phyloP scores from a whole-genome alignment of 2,329 filamentous ascomycete genomes.

The Metarhizium album region DNA sequence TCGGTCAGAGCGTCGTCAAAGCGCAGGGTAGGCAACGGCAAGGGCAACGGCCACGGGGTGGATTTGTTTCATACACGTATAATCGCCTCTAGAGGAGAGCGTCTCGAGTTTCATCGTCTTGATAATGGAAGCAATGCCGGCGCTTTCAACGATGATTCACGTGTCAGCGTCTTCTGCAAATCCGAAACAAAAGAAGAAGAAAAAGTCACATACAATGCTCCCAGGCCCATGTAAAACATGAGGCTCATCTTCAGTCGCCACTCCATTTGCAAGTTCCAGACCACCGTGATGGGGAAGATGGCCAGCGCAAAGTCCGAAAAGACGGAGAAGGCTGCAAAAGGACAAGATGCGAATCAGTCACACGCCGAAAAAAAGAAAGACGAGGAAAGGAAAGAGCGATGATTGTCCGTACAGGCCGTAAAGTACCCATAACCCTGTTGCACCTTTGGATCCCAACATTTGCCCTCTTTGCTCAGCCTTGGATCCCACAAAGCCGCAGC shows the following conservation, averaged over 20 bases:
- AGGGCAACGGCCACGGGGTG: too few relatives aligned
- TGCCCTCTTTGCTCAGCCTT: background rate
- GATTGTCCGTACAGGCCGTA: background rate
- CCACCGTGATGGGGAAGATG: background rate
- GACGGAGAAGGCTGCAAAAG: background rate
- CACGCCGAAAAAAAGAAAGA: background rate
- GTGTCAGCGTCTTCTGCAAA: background rate
- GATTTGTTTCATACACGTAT: background rate
- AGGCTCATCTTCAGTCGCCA: background rate
- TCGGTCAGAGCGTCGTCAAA: background rate
- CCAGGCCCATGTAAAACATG: background rate
- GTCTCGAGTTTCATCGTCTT: background rate
- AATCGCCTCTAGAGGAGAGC: background rate
- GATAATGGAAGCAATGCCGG: background rate
- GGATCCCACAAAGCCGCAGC: background rate
- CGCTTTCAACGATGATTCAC: background rate
- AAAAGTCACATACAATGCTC: background rate
- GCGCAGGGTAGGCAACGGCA: background rate
- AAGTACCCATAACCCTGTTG: background rate
- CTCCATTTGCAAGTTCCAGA: background rate
- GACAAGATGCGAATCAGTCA: background rate
- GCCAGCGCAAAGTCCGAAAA: background rate
- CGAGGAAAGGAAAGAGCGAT: background rate
- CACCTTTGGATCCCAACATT: background rate
- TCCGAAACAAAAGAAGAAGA: background rate